These are phyloP conservation scores for Chlamydomonas sphaeroides DNA, from an alignment of 139 green algal species.

Conservation along the genomic window DNA sequence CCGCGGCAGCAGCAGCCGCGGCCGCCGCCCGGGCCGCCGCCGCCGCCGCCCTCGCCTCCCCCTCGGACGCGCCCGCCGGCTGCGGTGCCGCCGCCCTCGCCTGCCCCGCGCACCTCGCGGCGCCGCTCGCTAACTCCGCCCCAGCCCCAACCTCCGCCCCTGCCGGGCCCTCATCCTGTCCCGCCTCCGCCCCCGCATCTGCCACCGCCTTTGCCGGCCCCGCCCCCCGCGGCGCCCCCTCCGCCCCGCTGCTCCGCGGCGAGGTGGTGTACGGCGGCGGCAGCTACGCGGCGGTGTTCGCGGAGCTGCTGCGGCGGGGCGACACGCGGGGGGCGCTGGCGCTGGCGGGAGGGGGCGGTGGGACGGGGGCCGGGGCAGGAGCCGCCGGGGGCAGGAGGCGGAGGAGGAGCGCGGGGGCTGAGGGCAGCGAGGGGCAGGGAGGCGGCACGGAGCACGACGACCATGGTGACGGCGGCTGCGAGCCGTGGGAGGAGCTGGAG, in stretches of 20 bases:
- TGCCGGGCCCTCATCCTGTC: too few relatives aligned
- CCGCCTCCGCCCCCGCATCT: not conserved
- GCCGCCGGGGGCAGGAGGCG: too few relatives aligned
- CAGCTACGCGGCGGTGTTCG: slow-evolving; percentile 18
- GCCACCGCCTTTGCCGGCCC: not conserved
- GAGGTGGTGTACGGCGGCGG: slow-evolving; percentile 37
- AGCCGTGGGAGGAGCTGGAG: not conserved
- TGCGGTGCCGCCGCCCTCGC: not conserved
- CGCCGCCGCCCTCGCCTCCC: not conserved
- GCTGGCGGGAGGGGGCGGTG: not conserved
- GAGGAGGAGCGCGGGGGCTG: too few relatives aligned
- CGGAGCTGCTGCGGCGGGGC: slow-evolving; percentile 14
- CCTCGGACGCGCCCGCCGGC: not conserved
- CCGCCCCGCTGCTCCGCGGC: not conserved
- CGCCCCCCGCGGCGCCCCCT: not conserved
- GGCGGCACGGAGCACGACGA: not conserved
- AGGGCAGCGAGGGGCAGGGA: not conserved
- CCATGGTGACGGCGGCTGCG: not conserved
- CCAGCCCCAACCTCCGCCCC: not conserved
- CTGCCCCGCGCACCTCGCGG: too few relatives aligned
- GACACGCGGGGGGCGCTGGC: slow-evolving; percentile 21
- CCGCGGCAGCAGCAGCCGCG: not conserved
- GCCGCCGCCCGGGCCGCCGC: too few relatives aligned
- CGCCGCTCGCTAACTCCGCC: too few relatives aligned
- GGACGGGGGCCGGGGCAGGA: not conserved